phyloP scores from a whole-genome alignment of 768 basidiomycete species.

The Tulasnella calospora region DNA sequence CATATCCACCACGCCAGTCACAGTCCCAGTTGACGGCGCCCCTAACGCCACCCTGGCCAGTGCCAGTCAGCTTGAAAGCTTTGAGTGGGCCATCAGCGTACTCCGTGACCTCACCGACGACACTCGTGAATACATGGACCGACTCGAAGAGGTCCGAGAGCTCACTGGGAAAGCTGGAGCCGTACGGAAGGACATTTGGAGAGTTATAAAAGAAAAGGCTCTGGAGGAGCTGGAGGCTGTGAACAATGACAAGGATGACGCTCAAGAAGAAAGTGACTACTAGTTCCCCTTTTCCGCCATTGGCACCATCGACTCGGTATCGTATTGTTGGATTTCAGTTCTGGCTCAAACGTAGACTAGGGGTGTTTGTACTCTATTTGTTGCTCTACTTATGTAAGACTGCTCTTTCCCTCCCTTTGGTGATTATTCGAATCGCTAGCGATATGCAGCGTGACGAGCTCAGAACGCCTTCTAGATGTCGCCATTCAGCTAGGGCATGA shows the following conservation, averaged over 20 bases:
- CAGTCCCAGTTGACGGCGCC: neutral
- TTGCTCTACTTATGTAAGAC: conserved; percentile 8
- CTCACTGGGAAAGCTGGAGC: conserved; percentile 67
- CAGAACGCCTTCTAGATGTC: neutral
- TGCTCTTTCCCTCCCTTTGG: neutral
- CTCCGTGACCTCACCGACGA: conserved; percentile 81
- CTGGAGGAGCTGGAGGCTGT: conserved; percentile 56
- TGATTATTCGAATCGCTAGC: neutral
- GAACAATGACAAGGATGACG: conserved; percentile 21
- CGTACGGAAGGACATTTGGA: conserved; percentile 72
- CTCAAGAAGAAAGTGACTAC: conserved; percentile 22
- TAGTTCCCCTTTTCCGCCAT: neutral
- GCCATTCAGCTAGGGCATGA: neutral
- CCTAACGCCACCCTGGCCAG: conserved; percentile 34
- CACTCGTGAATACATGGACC: conserved; percentile 78
- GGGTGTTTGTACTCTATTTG: conserved; percentile 10
- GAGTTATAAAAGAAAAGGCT: conserved; percentile 65
- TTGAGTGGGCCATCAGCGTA: conserved; percentile 70
- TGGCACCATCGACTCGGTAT: neutral
- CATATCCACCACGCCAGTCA: conserved; percentile 21
- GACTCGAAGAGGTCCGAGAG: conserved; percentile 78
- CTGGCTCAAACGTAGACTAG: neutral
- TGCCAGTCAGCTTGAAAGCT: conserved; percentile 59
- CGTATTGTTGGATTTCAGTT: conserved; percentile 1
- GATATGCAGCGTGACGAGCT: neutral